These are phyloP conservation scores for Ophiostoma sp. DNA, from an alignment of 2,329 filamentous ascomycete genomes.

Conservation along the genomic window DNA sequence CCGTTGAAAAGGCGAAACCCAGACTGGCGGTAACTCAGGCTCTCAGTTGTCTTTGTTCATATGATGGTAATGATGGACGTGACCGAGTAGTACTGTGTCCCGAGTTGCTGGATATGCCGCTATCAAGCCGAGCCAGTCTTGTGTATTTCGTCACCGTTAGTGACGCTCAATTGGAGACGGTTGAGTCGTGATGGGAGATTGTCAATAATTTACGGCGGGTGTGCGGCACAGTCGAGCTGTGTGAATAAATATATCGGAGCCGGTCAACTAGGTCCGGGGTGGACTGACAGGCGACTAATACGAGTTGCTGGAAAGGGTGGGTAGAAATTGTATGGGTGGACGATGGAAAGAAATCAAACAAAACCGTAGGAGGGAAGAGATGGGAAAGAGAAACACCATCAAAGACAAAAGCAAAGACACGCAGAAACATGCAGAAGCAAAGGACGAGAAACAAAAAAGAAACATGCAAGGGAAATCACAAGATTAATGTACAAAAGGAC, in stretches of 20 bases:
- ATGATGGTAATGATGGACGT: background rate
- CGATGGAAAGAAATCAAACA: too few relatives aligned
- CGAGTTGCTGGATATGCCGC: background rate
- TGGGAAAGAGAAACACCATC: background rate
- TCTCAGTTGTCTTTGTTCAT: background rate
- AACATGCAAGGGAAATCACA: background rate
- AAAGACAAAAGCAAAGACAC: background rate
- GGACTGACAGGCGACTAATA: background rate
- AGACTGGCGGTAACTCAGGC: conserved; percentile 2
- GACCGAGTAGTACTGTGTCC: background rate
- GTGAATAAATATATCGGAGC: background rate
- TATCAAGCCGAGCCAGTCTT: background rate
- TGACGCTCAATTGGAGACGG: background rate
- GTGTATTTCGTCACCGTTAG: background rate
- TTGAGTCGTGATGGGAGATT: too few relatives aligned
- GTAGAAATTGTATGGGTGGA: background rate
- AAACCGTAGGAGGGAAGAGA: background rate
- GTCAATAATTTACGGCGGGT: background rate
- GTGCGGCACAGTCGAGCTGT: background rate
- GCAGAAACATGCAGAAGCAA: background rate
- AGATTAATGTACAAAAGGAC: background rate
- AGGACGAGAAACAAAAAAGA: background rate
- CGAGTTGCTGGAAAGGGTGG: background rate
- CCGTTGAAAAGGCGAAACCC: background rate
- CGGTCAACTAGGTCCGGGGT: background rate